Base-by-base conservation (phyloP, 495 filamentous ascomycete species). In the Cercophora sp. region DNA sequence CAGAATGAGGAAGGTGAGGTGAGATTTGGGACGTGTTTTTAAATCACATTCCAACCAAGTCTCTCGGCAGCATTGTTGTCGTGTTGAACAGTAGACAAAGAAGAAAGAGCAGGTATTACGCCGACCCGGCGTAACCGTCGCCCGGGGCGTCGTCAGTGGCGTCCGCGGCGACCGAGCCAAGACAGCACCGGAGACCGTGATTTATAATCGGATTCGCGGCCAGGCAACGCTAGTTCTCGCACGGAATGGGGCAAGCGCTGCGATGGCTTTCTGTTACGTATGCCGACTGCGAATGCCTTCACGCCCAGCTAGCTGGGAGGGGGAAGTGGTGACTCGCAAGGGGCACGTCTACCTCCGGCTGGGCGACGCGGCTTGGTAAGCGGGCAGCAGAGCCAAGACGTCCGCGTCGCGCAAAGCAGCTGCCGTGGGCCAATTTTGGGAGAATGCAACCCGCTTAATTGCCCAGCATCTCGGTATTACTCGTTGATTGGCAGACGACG, bases 111-210 rank as follows among this genome's bases (percentile, higher is more conserved):
- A n/a, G n/a, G n/a, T n/a, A n/a, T n/a, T n/a, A n/a, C n/a, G n/a
- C n/a, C n/a, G n/a, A n/a, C n/a, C n/a, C n/a, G n/a, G n/a, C n/a
- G n/a, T n/a, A n/a, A n/a, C 25, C 40, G 6, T 8, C 20, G 36
- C 36, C 36, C 18, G 19, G 19, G 40, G 40, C 40, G 40, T 43
- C 19, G 40, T 25, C 40, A 43, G 20, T 43, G 23, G 40, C 40
- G 40, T n/a, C n/a, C n/a, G n/a, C n/a, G n/a, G n/a, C n/a, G n/a
- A n/a, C 40, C 18, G 20, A 23, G 40, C 22, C 40, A 25, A 25
- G 40, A 10, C 5, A 6, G 36, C 36, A 20, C 22, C 22, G 22
- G 16, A 20, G 5, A 39, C 36, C 36, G 36, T 19, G 5, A 20
- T 19, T 15, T n/a, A n/a, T n/a, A n/a, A n/a, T n/a, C n/a, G n/a